phyloP scores from a whole-genome alignment of 2,329 filamentous ascomycete species.

The Colletotrichum orbiculare region DNA sequence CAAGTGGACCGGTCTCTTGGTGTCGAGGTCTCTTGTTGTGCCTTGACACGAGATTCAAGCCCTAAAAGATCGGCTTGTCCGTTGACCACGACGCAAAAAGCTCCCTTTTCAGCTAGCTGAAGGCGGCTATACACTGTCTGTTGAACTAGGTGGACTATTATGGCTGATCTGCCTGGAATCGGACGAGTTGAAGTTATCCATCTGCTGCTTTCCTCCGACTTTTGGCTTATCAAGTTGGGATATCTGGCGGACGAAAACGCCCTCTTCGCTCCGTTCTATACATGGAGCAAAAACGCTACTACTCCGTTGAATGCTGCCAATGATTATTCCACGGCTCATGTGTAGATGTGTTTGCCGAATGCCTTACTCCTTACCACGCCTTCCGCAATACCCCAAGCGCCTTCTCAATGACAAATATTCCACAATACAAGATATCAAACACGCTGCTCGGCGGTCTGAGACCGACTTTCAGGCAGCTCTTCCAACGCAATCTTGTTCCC shows the following conservation, averaged over 20 bases:
- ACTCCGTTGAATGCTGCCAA: no score
- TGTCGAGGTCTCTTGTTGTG: neutral
- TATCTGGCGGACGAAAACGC: no score
- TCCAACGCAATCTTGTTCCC: constrained; percentile 4
- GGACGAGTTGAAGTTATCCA: no score
- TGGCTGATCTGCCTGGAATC: no score
- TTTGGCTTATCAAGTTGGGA: no score
- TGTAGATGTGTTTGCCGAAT: no score
- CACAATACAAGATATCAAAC: neutral
- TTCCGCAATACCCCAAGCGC: neutral
- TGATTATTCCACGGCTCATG: no score
- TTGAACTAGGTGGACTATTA: no score
- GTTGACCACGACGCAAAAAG: neutral
- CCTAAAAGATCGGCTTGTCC: constrained; percentile 1
- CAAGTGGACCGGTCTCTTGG: neutral
- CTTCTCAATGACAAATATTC: neutral
- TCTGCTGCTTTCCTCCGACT: no score
- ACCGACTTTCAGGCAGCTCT: neutral
- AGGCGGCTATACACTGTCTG: no score
- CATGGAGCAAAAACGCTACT: no score
- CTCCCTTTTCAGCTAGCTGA: neutral
- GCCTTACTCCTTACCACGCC: neutral
- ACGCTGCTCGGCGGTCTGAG: neutral
- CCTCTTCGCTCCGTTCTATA: no score
- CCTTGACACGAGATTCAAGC: constrained; percentile 9